These are phyloP conservation scores for Exophiala mesophila DNA, from an alignment of 2,329 filamentous ascomycete genomes.

Conservation along the genomic window DNA sequence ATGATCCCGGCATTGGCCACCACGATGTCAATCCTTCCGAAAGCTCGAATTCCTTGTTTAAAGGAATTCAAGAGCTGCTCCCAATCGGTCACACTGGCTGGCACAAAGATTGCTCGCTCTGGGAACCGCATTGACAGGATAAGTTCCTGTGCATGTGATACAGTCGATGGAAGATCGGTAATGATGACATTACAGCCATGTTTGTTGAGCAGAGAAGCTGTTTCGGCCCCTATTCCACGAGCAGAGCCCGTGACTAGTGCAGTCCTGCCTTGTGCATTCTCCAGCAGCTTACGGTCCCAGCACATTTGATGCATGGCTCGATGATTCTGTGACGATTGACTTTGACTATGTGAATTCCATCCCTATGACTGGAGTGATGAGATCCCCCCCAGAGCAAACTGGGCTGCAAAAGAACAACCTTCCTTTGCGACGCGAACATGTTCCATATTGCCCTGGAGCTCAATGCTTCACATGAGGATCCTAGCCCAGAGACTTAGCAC, in stretches of 20 bases:
- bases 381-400: too few species aligned
- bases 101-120: constrained; percentile 33
- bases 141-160: constrained; percentile 35
- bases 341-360: too few species aligned
- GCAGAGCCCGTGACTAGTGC: constrained; percentile 43
- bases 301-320: background rate
- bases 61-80: constrained; percentile 34
- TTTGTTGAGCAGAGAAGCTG: constrained; percentile 42
- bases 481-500: too few species aligned
- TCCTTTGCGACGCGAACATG: too few species aligned
- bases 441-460: too few species aligned
- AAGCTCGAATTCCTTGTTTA: constrained; percentile 29
- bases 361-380: too few species aligned
- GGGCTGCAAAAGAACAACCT: too few species aligned
- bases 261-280: constrained; percentile 32
- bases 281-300: background rate
- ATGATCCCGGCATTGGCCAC: constrained; percentile 35
- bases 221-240: constrained; percentile 41
- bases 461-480: too few species aligned
- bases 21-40: constrained; percentile 38
- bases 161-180: constrained; percentile 24
- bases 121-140: constrained; percentile 22
- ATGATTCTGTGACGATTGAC: too few species aligned
- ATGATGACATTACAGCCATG: constrained; percentile 41
- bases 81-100: constrained; percentile 37